Conservation (phyloP, 2,329 filamentous ascomycete genomes). For the Thielaviopsis cerberus region DNA sequence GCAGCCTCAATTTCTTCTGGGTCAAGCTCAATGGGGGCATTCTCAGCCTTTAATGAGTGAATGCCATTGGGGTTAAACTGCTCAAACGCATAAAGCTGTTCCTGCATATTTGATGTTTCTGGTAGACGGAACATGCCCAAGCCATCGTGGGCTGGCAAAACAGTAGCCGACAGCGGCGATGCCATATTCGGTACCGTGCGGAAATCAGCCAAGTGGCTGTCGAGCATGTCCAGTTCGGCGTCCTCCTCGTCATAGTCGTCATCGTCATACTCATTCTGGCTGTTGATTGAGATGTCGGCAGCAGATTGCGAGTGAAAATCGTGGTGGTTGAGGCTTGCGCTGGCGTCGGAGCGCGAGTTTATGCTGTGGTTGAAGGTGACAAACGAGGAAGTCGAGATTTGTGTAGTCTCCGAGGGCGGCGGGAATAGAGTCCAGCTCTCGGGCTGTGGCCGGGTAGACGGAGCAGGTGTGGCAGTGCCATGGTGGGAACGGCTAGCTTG, state of each 20-base stretch:
- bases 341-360: slow-evolving; percentile 6
- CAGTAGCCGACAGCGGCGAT: slow-evolving; percentile 34
- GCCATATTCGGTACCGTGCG: slow-evolving; percentile 34
- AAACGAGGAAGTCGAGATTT: slow-evolving; percentile 8
- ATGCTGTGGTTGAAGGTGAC: slow-evolving; percentile 10
- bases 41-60: background rate
- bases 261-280: slow-evolving; percentile 8
- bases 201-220: slow-evolving; percentile 81
- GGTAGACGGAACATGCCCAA: slow-evolving; percentile 65
- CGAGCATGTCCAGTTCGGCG: slow-evolving; percentile 75
- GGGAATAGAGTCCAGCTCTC: slow-evolving; percentile 89
- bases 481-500: slow-evolving; percentile 6
- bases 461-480: background rate
- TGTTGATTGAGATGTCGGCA: slow-evolving; percentile 15
- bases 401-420: slow-evolving; percentile 39
- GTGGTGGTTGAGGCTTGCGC: slow-evolving; percentile 11
- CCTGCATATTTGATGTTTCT: slow-evolving; percentile 45
- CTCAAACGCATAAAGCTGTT: slow-evolving; percentile 80
- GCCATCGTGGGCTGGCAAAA: slow-evolving; percentile 84
- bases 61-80: slow-evolving; percentile 57
- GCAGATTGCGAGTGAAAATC: slow-evolving; percentile 12
- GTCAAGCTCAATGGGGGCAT: slow-evolving; percentile 25
- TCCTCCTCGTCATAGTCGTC: slow-evolving; percentile 40
- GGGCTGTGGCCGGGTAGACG: slow-evolving; percentile 15
- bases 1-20: slow-evolving; percentile 40